Evolutionary conservation across 208 protist genomes (phyloP), one percentile per base, ranked within the genome.

Genomic region (Balamuthia mandrillaris): DNA sequence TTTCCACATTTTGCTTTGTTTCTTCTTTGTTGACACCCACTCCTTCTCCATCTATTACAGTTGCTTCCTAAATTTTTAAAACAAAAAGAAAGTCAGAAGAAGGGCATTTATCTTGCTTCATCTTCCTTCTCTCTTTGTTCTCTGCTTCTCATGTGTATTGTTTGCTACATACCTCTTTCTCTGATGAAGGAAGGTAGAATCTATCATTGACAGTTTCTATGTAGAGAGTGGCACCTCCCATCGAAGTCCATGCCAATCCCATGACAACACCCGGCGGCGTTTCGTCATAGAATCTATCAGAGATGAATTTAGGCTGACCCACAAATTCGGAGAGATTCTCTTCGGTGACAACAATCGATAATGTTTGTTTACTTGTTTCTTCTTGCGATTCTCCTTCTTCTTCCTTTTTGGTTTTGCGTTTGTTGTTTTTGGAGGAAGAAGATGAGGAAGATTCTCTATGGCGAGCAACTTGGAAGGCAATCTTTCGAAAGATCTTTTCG

Each of bases 241-340:
- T 91, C 18, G 77, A 27, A 0, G 92, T 94, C 89, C 89, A 96
- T 6, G 91, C 93, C 2, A 96, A 87, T 29, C 93, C 95, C 88
- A 94, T 94, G 2, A 94, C 91, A 3, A 96, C 93, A 45, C 95
- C 94, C 9, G 66, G 9, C 35, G 90, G 90, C n/a, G 88, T 65
- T 2, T 75, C 56, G 1, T 87, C 44, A 74, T 94, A 95, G 27
- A 94, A 77, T 35, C 84, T 44, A 45, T 94, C 89, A 0, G 37
- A 70, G 9, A 49, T 47, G 72, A 92, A 96, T 16, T 89, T 72
- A 5, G 92, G 87, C 4, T 81, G 75, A 42, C 93, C 93, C 2
- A 95, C 84, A 51, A 87, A 94, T 14, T 90, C 74, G 18, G 74
- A 18, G 6, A 94, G 83, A 47, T 91, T 85, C 33, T 75, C 72